Conservation (phyloP, 176 grass and related monocot genomes). For the Areca catechu region DNA sequence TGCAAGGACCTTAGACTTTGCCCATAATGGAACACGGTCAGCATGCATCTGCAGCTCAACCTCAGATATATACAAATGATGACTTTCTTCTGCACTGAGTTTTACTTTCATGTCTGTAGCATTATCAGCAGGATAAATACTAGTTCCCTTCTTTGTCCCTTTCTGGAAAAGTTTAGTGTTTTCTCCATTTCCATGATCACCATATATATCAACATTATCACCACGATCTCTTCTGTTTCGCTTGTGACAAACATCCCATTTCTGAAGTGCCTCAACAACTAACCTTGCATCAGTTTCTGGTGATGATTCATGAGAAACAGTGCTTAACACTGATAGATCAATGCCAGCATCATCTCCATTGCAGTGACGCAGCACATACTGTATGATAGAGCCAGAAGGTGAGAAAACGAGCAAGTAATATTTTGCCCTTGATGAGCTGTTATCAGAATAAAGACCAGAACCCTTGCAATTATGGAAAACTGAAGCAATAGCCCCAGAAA, state of each 20-base stretch:
- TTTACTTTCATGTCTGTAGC: constrained; percentile 26
- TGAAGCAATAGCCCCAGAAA: constrained; percentile 58
- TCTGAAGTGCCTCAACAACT: constrained; percentile 83
- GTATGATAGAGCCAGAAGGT: constrained; percentile 78
- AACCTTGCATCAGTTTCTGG: constrained; percentile 52
- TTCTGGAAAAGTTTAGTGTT: constrained; percentile 51
- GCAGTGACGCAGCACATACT: constrained; percentile 65
- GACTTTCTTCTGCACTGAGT: constrained; percentile 47
- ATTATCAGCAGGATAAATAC: constrained; percentile 26
- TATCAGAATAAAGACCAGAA: constrained; percentile 23
- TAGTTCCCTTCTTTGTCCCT: constrained; percentile 42
- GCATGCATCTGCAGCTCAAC: constrained; percentile 83
- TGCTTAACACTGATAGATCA: constrained; percentile 23
- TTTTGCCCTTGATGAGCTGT: constrained; percentile 27
- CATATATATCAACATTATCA: constrained; percentile 55
- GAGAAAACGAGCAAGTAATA: constrained; percentile 83
- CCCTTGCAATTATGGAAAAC: constrained; percentile 69
- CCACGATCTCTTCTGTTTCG: constrained; percentile 54
- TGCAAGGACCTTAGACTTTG: constrained; percentile 62
- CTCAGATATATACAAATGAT: constrained; percentile 68
- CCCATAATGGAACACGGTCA: constrained; percentile 52
- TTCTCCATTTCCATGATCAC: constrained; percentile 61
- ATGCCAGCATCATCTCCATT: constrained; percentile 30
- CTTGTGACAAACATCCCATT: constrained; percentile 95
- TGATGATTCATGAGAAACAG: constrained; percentile 34